phyloP scores from a whole-genome alignment of 768 basidiomycete species.

The Pulveroboletus sp. region DNA sequence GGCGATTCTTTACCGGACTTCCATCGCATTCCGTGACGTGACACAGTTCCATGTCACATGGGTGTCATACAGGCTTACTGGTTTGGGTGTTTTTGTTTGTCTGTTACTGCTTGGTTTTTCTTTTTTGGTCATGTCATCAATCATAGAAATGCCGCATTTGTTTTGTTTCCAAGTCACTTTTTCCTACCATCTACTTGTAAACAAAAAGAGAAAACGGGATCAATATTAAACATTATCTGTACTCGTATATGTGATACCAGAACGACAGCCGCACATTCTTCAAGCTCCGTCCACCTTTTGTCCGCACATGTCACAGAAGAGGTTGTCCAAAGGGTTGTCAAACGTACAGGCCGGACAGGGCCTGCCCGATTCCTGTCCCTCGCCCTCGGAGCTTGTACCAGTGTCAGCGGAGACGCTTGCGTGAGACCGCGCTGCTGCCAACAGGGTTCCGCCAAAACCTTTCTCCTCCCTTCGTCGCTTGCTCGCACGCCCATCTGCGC shows the following conservation, averaged over 20 bases:
- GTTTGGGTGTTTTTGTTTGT: constrained; percentile 10
- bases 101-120: constrained; percentile 20
- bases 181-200: constrained; percentile 17
- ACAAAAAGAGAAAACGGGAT: constrained; percentile 17
- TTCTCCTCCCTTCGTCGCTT: constrained; percentile 51
- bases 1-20: constrained; percentile 27
- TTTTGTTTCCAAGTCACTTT: constrained; percentile 1
- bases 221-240: constrained; percentile 33
- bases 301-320: constrained; percentile 45
- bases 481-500: constrained; percentile 38
- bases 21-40: constrained; percentile 18
- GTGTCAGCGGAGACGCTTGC: constrained; percentile 29
- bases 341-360: constrained; percentile 58
- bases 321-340: constrained; percentile 41
- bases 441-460: constrained; percentile 71
- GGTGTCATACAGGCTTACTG: constrained; percentile 22
- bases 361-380: constrained; percentile 31
- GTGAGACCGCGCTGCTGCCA: constrained; percentile 40
- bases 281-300: constrained; percentile 24
- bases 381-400: constrained; percentile 32
- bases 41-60: constrained; percentile 8
- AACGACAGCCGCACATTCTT: constrained; percentile 14
- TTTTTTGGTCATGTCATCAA: constrained; percentile 25
- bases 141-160: constrained; percentile 26
- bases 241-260: constrained; percentile 31